Evolutionary conservation across 176 grass and related monocot species (phyloP).

Genomic region (Raddia guianensis): DNA sequence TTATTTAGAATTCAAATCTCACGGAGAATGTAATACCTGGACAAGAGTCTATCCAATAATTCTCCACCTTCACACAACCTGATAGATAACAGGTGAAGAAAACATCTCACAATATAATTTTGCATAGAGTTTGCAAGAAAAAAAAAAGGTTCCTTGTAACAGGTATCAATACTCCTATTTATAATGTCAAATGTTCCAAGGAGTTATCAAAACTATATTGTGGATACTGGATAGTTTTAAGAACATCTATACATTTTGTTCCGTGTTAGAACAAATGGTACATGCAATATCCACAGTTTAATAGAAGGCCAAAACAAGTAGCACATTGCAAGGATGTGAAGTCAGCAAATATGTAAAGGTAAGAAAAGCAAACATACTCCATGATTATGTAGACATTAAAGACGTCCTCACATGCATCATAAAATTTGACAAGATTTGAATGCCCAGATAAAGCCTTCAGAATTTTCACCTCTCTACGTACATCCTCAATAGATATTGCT

Average conservation of each 20-base stretch:
- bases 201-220: conserved; percentile 1
- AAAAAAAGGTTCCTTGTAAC: conserved; percentile 11
- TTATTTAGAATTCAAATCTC: conserved; percentile 10
- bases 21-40: conserved; percentile 69
- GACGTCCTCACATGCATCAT: conserved; percentile 94
- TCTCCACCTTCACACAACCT: conserved; percentile 99
- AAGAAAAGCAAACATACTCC: conserved; percentile 75
- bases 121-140: conserved; percentile 23
- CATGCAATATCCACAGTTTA: conserved; percentile 8
- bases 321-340: conserved; percentile 5
- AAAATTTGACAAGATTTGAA: conserved; percentile 89
- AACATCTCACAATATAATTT: conserved; percentile 40
- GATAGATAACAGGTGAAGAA: conserved; percentile 40
- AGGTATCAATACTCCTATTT: not conserved
- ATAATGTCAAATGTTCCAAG: conserved; percentile 22
- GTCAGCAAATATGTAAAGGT: conserved; percentile 22
- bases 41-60: conserved; percentile 90
- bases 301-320: conserved; percentile 7
- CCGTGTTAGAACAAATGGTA: not conserved
- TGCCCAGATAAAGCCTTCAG: conserved; percentile 92
- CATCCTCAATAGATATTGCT: conserved; percentile 99
- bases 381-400: conserved; percentile 98
- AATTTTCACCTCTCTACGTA: conserved; percentile 96
- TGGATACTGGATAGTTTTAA: not conserved
- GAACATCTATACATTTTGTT: not conserved